Base-by-base conservation (phyloP, 2,329 filamentous ascomycete species). In the Neonectria hederae region DNA sequence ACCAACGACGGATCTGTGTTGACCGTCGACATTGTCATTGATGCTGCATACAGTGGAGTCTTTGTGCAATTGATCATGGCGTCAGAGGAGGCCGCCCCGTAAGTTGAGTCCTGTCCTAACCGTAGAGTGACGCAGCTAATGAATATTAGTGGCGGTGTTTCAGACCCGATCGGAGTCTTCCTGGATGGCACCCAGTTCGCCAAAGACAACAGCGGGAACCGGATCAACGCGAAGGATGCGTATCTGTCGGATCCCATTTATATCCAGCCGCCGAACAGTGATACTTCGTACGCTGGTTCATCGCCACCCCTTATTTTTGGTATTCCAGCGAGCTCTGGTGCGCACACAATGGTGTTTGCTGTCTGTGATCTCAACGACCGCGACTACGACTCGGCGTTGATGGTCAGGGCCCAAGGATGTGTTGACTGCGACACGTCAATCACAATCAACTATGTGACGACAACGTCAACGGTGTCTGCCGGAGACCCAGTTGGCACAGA, bases 11-110 rank as follows among this genome's bases (percentile, higher is more conserved):
- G 14, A 8, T 58, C 68, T 4, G 32, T 68, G 35, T 26, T 69
- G 17, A 62, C 42, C 1, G 59, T 62, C 1, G 56, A 65, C n/a
- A n/a, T 69, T 1, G 0, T 49, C 1, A 5, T 69, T 0, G 4
- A 45, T 7, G 8, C 49, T 0, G 0, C 22, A 4, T 63, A 61
- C 11, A 32, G 5, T 1, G 68, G 68, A 2, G 2, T 69, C 4
- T 7, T 52, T 30, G 19, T 69, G 7, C 32, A 69, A 35, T 24
- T 65, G 38, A 63, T 69, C 6, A 9, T 69, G 13, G 64, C 68
- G 6, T 62, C 68, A 24, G 57, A 69, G 45, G 64, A 65, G 49
- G 42, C 54, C 42, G 54, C 46, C 10, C 9, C 32, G 67, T 69
- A 59, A n/a, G 35, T 35, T 9, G 28, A 19, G 3, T 5, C n/a